Evolutionary conservation across 345 rosid species (phyloP).

Genomic region (Cochlearia excelsa): DNA sequence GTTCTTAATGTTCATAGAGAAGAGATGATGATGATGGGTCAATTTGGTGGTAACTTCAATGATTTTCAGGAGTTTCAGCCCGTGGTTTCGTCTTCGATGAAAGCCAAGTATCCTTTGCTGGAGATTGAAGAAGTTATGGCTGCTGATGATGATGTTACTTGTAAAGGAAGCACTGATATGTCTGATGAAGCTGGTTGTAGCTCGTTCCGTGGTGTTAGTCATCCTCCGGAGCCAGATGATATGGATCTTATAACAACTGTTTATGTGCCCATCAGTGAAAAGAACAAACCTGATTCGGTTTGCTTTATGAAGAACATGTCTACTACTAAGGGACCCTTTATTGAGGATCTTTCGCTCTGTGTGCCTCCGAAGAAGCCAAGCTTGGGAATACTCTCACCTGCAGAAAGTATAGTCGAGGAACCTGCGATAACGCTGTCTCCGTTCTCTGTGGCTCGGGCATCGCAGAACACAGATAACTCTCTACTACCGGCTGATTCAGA

Average conservation of each 20-base stretch:
- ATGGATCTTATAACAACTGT: slow-evolving; percentile 71
- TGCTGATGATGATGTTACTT: slow-evolving; percentile 42
- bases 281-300: slow-evolving; percentile 58
- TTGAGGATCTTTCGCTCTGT: slow-evolving; percentile 70
- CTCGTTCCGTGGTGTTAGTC: slow-evolving; percentile 89
- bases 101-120: slow-evolving; percentile 47
- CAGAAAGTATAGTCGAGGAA: slow-evolving; percentile 72
- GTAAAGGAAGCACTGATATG: slow-evolving; percentile 50
- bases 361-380: slow-evolving; percentile 61
- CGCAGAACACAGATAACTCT: slow-evolving; percentile 61
- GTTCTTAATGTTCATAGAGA: slow-evolving; percentile 45
- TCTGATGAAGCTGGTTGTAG: slow-evolving; percentile 65
- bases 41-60: slow-evolving; percentile 31
- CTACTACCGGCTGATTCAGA: slow-evolving; percentile 64
- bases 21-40: slow-evolving; percentile 52
- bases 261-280: slow-evolving; percentile 62
- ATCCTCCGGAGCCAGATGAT: slow-evolving; percentile 91
- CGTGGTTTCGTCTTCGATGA: slow-evolving; percentile 48
- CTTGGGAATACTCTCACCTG: slow-evolving; percentile 51
- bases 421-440: slow-evolving; percentile 47
- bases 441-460: slow-evolving; percentile 53
- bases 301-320: slow-evolving; percentile 62
- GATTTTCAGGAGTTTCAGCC: slow-evolving; percentile 41
- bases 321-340: slow-evolving; percentile 64
- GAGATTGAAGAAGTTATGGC: slow-evolving; percentile 45